phyloP scores from a whole-genome alignment of 1,284 basidiomycete genomes.

The Trichosporon sp. region DNA sequence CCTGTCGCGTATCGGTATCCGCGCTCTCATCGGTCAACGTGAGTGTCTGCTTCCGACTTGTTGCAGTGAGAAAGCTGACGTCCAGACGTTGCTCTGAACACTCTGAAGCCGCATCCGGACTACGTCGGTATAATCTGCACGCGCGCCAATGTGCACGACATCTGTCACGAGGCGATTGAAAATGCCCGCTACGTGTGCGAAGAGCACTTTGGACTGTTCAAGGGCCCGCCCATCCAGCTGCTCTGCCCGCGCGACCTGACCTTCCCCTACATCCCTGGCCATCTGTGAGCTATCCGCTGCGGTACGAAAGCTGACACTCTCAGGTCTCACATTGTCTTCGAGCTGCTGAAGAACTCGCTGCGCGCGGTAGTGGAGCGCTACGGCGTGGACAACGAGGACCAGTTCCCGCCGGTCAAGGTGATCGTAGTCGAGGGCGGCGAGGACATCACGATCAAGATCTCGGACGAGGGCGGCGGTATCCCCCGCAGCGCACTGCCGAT shows the following conservation, averaged over 20 bases:
- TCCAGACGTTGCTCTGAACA: constrained; percentile 83
- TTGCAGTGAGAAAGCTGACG: constrained; percentile 1
- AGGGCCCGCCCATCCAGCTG: constrained; percentile 91
- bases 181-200: constrained; percentile 98
- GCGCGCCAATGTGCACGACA: constrained; percentile 88
- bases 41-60: constrained; percentile 15
- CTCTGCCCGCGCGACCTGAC: constrained; percentile 82
- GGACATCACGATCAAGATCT: constrained; percentile 99
- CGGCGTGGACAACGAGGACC: constrained; percentile 66
- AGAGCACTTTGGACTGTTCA: constrained; percentile 93
- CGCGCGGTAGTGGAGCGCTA: constrained; percentile 93
- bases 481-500: constrained; percentile 85
- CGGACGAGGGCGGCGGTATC: constrained; percentile 93
- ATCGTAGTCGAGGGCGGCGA: constrained; percentile 87
- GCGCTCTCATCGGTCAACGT: constrained; percentile 79
- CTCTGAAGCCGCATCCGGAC: constrained; percentile 76
- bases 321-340: constrained; percentile 85
- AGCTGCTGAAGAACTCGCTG: constrained; percentile 97
- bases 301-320: neutral
- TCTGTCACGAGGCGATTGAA: constrained; percentile 94
- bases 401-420: constrained; percentile 91
- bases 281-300: constrained; percentile 54
- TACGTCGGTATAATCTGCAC: constrained; percentile 99
- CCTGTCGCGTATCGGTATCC: constrained; percentile 92
- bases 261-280: constrained; percentile 95